Evolutionary conservation across 305 asterid genomes (phyloP).

Genomic region (Fraxinus ornus): DNA sequence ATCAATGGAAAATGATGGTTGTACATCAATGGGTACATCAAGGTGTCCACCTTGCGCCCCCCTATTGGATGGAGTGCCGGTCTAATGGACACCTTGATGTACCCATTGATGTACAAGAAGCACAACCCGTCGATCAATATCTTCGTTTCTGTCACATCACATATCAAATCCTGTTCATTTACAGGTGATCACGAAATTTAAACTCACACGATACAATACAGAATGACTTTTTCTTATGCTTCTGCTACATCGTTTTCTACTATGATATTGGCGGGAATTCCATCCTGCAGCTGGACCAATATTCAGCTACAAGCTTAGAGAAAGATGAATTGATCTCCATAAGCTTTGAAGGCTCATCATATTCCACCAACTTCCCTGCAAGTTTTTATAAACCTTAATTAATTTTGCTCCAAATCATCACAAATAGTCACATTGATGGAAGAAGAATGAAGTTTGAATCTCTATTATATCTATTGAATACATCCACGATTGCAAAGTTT

Average conservation of each 20-base stretch:
- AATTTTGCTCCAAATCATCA: not conserved
- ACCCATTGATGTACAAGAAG: no score
- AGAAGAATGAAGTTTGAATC: not conserved
- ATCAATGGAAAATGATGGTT: no score
- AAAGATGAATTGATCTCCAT: constrained; percentile 55
- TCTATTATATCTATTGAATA: not conserved
- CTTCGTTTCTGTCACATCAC: not conserved
- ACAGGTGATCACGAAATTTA: not conserved
- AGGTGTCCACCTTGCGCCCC: no score
- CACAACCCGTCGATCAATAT: no score
- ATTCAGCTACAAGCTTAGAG: constrained; percentile 71
- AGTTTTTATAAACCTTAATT: not conserved
- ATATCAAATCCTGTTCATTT: not conserved
- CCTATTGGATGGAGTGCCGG: no score
- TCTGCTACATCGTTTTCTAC: not conserved
- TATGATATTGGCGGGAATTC: constrained; percentile 13
- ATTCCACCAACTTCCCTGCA: constrained; percentile 66
- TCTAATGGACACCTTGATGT: no score
- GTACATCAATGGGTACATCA: no score
- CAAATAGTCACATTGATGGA: not conserved
- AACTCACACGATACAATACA: not conserved
- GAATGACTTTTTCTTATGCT: not conserved
- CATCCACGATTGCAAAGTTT: not conserved
- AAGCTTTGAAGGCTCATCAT: constrained; percentile 69
- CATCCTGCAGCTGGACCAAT: constrained; percentile 65